A percentile compares a stretch with the other conserved stretches of the same genome.
These are phyloP conservation scores for Gaeumannomyces sp. DNA, from an alignment of 2,329 filamentous ascomycete species.

Conservation along the genomic window DNA sequence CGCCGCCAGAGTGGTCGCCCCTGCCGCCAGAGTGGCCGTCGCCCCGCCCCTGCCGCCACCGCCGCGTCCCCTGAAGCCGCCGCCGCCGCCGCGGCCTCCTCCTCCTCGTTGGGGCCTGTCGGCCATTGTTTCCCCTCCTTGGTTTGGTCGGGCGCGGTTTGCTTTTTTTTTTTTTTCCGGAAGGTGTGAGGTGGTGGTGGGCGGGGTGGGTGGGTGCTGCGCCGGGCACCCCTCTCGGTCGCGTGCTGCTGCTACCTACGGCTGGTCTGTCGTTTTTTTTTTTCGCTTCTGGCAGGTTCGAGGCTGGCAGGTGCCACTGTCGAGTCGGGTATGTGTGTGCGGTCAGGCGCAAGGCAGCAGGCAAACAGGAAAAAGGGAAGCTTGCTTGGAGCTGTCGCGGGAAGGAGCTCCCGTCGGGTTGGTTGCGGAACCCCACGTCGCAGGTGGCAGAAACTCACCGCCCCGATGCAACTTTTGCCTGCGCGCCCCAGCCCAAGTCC, in stretches of 20 bases:
- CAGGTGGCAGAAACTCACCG: background rate
- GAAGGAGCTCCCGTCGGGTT: background rate
- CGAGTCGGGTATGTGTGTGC: background rate
- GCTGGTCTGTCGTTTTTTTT: background rate
- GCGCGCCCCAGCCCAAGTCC: background rate
- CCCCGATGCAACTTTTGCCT: no score
- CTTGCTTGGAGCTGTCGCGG: background rate
- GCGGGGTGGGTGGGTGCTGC: background rate
- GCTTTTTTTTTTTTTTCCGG: background rate
- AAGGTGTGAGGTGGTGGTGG: background rate
- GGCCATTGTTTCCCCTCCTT: slow-evolving; percentile 1
- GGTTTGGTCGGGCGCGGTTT: background rate
- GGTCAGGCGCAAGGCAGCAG: background rate
- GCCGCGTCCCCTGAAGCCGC: slow-evolving; percentile 2
- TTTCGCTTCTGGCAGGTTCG: background rate
- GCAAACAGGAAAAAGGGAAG: no score
- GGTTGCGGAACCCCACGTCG: background rate
- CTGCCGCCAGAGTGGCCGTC: background rate
- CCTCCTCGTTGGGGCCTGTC: slow-evolving; percentile 2
- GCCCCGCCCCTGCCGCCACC: slow-evolving; percentile 1
- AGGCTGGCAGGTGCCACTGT: background rate
- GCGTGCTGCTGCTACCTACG: background rate
- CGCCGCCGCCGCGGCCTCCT: background rate
- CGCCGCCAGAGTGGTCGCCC: slow-evolving; percentile 23
- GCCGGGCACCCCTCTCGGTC: background rate